Base-by-base conservation (phyloP, 257 asterid genomes). In the Anisodus tanguticus region DNA sequence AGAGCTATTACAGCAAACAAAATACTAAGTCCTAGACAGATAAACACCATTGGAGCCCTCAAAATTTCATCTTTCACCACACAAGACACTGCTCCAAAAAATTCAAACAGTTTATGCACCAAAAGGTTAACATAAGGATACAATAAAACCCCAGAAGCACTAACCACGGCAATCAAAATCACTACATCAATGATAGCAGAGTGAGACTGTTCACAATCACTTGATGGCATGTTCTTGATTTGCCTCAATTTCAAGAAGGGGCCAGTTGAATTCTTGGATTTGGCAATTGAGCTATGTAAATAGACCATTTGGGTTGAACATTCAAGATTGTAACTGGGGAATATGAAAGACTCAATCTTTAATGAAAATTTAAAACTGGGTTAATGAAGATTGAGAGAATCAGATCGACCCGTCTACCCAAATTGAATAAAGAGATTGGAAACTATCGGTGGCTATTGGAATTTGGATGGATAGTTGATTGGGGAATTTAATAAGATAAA, bases 231-330 rank as follows among this genome's bases (percentile, higher is more conserved):
- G 78, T 41, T 89, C 79, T 67, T 88, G 82, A 89, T 94, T 86
- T 90, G 95, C 95, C 84, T 91, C 86, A 86, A 72, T 86, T 93
- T 95, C 85, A 82, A 19, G 82, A 81, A 88, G 16, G 93, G 91
- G 84, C 81, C 91, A 66, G 89, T 37, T 47, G 94, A 85, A 87
- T 88, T 92, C 79, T 89, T 88, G 58, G 93, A 87, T 91, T 94
- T 93, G 59, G 92, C 87, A 81, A 92, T 86, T 84, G 91, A 89
- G 95, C 88, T 85, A 49, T 87, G 90, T 87, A 92, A 90, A 93
- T 87, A 87, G 94, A 96, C 92, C 99, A 96, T 96, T 89, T 92
- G 96, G 91, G 86, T 90, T 80, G 77, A 68, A 72, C 85, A 79
- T 84, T 70, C 39, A 74, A 37, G 53, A 84, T 79, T 86, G 83